Percentiles rank a stretch among this genome's conserved stretches.
Evolutionary conservation across 1,284 basidiomycete species (phyloP).

Genomic region (Tilletia caries): DNA sequence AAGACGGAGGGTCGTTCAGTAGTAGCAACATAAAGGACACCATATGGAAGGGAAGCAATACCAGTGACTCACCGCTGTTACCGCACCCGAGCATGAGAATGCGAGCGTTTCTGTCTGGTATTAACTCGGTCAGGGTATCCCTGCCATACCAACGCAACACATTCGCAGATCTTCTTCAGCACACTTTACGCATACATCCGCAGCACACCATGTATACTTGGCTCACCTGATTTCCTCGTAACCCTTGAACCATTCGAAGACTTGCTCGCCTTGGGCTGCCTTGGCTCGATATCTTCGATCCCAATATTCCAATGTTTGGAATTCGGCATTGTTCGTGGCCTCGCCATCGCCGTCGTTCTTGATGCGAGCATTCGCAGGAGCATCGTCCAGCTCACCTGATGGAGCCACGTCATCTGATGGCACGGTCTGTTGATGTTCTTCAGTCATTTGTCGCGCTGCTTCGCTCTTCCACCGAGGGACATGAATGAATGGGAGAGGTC

Average conservation of each 20-base stretch:
- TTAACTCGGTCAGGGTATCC: conserved; percentile 33
- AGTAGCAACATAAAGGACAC: background rate
- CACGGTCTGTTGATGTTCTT: no score
- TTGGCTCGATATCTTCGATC: conserved; percentile 7
- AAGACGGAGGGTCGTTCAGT: background rate
- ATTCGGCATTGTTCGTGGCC: conserved; percentile 9
- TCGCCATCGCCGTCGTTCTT: conserved; percentile 1
- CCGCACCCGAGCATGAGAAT: conserved; percentile 51
- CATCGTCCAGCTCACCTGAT: background rate
- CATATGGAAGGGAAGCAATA: background rate
- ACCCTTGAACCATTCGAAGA: conserved; percentile 6
- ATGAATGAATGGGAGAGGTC: no score
- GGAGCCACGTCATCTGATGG: background rate
- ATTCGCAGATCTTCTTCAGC: no score
- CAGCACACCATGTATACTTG: no score
- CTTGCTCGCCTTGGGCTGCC: conserved; percentile 8
- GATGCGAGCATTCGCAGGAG: background rate
- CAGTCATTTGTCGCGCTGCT: no score
- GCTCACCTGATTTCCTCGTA: conserved; percentile 10
- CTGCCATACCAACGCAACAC: background rate
- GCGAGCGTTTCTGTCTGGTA: conserved; percentile 27
- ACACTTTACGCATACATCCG: no score
- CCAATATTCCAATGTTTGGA: conserved; percentile 12
- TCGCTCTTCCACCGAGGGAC: no score
- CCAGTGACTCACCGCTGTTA: conserved; percentile 30